These are phyloP conservation scores for Candida dubliniensis DNA, from an alignment of 1,139 yeast genomes.

Conservation along the genomic window DNA sequence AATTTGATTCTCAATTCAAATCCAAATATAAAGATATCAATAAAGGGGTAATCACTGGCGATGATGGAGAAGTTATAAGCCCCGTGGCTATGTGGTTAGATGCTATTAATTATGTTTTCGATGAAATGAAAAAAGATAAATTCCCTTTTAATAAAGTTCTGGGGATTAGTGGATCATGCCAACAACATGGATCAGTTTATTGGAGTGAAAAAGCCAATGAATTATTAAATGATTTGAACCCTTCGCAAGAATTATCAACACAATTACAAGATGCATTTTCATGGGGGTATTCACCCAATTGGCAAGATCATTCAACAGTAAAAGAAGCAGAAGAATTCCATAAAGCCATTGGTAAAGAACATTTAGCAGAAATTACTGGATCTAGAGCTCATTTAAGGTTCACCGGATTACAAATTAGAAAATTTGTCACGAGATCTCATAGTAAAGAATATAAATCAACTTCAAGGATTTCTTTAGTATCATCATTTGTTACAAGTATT, in stretches of 20 bases:
- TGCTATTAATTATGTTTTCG: conserved; percentile 67
- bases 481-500: conserved; percentile 74
- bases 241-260: conserved; percentile 32
- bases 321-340: conserved; percentile 67
- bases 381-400: conserved; percentile 88
- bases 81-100: conserved; percentile 92
- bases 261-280: conserved; percentile 57
- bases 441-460: conserved; percentile 60
- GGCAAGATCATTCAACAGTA: conserved; percentile 93
- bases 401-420: conserved; percentile 87
- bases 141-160: conserved; percentile 63
- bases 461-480: conserved; percentile 66
- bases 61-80: conserved; percentile 59
- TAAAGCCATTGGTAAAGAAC: conserved; percentile 54
- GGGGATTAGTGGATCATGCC: conserved; percentile 84
- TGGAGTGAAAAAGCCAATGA: conserved; percentile 58
- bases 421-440: conserved; percentile 54
- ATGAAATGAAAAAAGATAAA: conserved; percentile 47
- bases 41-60: conserved; percentile 68
- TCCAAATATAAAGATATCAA: conserved; percentile 50
- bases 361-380: conserved; percentile 71
- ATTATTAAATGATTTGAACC: conserved; percentile 32
- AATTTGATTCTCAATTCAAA: conserved; percentile 66
- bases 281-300: conserved; percentile 73
- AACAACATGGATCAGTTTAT: conserved; percentile 89